Base-by-base conservation (phyloP, 2,329 filamentous ascomycete genomes). In the Phaeosphaeriaceae sp. region DNA sequence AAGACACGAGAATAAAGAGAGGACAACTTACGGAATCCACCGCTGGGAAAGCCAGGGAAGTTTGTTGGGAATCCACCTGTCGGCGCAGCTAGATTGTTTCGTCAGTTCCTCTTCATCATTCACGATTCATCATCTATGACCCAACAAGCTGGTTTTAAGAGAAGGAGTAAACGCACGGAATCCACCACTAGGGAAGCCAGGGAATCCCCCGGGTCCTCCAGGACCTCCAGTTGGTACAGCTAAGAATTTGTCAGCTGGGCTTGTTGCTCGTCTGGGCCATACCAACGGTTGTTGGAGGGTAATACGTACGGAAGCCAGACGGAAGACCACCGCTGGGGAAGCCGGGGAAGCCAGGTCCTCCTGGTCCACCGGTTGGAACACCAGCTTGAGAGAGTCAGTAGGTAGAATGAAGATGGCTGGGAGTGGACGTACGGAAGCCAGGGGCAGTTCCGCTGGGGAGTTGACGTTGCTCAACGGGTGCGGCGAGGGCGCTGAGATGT, bases 401-500 rank as follows among this genome's bases (percentile, higher is more conserved):
- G 13, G 23, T 24, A 17, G 22, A n/a, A 46, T 17, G 44, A 21
- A 46, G n/a, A 10, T n/a, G 10, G n/a, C 11, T 23, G n/a, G 13
- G n/a, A 17, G 21, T 22, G 7, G 21, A 28, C 40, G 23, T 47
- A 53, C 51, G 51, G 40, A 50, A 50, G 49, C 49, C 49, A 13
- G 60, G 57, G 22, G 55, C 26, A 17, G 61, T 43, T 15, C 47
- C 35, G 23, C 49, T 44, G 30, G 52, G 44, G 23, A 22, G 52
- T 43, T 62, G 59, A 19, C 49, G 59, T 22, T 57, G 50, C 13
- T 58, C 19, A 28, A 65, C 21, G 23, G 62, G 62, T 13, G 62
- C 55, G 28, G 62, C 60, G n/a, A 65, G 8, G 50, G 57, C 60
- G 49, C 62, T 65, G 55, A 28, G 5, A 40, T 35, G 8, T 55